phyloP scores from a whole-genome alignment of 148 eudicot genomes.

The Rheum nobile region DNA sequence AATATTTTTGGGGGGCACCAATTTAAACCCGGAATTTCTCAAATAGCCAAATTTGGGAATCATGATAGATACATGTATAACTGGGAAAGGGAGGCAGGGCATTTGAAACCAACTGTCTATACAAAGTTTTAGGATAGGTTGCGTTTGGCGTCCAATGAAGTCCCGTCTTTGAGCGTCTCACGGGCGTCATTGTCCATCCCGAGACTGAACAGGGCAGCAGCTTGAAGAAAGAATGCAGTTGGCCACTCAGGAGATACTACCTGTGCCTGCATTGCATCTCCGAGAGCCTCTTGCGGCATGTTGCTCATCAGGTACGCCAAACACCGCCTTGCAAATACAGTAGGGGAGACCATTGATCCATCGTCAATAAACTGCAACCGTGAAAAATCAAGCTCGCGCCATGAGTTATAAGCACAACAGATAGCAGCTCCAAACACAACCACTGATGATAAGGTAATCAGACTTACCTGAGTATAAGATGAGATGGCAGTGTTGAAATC shows the following conservation, averaged over 20 bases:
- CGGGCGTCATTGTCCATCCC: constrained; percentile 56
- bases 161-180: constrained; percentile 48
- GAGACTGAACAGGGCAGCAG: constrained; percentile 46
- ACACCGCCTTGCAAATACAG: constrained; percentile 53
- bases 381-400: neutral
- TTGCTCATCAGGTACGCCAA: constrained; percentile 43
- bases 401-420: neutral
- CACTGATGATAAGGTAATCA: neutral
- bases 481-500: constrained; percentile 50
- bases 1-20: neutral
- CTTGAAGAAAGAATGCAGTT: constrained; percentile 48
- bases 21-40: neutral
- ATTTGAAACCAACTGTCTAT: neutral
- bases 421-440: neutral
- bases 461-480: constrained; percentile 55
- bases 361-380: constrained; percentile 25
- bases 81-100: neutral
- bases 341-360: constrained; percentile 63
- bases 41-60: constrained; percentile 2
- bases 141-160: constrained; percentile 35
- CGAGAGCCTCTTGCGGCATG: constrained; percentile 54
- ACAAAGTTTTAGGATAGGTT: neutral
- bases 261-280: constrained; percentile 59
- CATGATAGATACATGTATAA: neutral
- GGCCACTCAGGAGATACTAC: constrained; percentile 49